Evolutionary conservation across 129 eudicot species (phyloP).

Genomic region (Pittosporum tobira): DNA sequence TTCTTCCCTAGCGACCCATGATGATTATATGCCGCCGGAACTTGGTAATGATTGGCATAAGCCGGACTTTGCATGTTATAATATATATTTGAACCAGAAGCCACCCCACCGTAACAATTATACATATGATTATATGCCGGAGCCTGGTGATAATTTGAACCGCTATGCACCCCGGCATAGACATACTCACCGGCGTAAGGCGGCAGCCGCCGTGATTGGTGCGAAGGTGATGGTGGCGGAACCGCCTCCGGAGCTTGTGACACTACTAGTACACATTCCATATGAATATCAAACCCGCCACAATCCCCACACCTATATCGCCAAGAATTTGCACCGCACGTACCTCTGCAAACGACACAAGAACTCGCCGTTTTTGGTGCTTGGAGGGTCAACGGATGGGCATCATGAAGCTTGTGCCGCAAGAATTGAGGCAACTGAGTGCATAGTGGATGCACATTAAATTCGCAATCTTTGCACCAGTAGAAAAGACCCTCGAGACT

Average conservation of each 20-base stretch:
- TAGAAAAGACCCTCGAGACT: constrained; percentile 23
- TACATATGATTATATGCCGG: no score
- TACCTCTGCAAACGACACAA: constrained; percentile 13
- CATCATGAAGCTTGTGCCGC: constrained; percentile 12
- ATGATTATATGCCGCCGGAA: background rate
- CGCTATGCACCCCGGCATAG: no score
- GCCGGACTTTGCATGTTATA: background rate
- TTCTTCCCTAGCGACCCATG: background rate
- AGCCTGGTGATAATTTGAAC: no score
- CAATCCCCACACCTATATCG: constrained; percentile 19
- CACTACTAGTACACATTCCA: constrained; percentile 9
- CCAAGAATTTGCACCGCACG: constrained; percentile 14
- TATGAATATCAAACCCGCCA: constrained; percentile 10
- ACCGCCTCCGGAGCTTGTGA: background rate
- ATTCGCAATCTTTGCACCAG: constrained; percentile 25
- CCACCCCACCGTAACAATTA: no score
- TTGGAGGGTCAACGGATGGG: constrained; percentile 16
- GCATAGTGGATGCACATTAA: constrained; percentile 33
- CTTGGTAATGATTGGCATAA: background rate
- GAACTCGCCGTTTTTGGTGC: background rate
- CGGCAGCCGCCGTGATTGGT: background rate
- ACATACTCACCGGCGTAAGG: background rate
- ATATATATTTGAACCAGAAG: background rate
- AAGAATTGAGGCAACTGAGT: constrained; percentile 20
- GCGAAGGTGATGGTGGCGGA: background rate